Conservation (phyloP, 2,329 filamentous ascomycete genomes). For the Beauveria bassiana region DNA sequence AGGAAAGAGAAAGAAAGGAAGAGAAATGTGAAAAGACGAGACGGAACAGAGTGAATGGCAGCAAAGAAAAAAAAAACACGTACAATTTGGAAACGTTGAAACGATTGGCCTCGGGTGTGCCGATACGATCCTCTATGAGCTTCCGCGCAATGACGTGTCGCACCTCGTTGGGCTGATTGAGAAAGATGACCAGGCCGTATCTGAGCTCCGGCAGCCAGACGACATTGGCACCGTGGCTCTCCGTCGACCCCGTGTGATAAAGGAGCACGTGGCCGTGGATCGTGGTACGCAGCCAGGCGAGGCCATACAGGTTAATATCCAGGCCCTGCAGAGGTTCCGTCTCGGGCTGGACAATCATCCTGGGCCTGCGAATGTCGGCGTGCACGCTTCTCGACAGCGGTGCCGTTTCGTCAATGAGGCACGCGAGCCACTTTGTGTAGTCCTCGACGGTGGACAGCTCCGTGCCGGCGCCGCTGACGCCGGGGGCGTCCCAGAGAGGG, state of each 20-base stretch:
- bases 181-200: slow-evolving; percentile 25
- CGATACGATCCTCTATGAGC: slow-evolving; percentile 25
- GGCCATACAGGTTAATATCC: slow-evolving; percentile 16
- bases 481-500: slow-evolving; percentile 21
- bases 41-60: background rate
- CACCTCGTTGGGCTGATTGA: slow-evolving; percentile 35
- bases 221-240: slow-evolving; percentile 20
- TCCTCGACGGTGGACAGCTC: slow-evolving; percentile 40
- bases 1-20: background rate
- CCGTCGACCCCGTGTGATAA: slow-evolving; percentile 22
- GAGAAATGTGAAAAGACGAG: no score
- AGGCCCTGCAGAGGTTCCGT: slow-evolving; percentile 2
- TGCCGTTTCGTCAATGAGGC: slow-evolving; percentile 29
- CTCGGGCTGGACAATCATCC: slow-evolving; percentile 23
- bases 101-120: slow-evolving; percentile 16
- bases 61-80: background rate
- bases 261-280: slow-evolving; percentile 22
- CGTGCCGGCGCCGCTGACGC: slow-evolving; percentile 32
- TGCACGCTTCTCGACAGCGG: slow-evolving; percentile 21
- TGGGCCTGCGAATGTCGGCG: slow-evolving; percentile 22
- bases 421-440: slow-evolving; percentile 44
- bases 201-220: slow-evolving; percentile 26
- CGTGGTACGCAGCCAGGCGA: slow-evolving; percentile 23
- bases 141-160: slow-evolving; percentile 19
- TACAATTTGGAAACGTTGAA: slow-evolving; percentile 16